Base-by-base conservation (phyloP, 495 filamentous ascomycete genomes). In the Penicillium riverlandense region DNA sequence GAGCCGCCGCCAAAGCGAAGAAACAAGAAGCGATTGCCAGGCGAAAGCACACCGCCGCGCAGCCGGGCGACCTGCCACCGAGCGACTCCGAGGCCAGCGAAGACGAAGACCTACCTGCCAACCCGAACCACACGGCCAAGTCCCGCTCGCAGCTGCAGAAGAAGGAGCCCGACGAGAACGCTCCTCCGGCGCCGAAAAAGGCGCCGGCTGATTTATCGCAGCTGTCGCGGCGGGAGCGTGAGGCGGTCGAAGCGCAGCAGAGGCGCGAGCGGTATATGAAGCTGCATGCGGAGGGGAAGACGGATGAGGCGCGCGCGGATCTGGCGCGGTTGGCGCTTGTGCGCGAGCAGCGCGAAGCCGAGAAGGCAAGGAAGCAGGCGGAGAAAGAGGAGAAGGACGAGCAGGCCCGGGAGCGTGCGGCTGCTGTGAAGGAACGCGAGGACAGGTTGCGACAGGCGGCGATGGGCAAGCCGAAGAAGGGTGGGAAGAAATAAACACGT, bases 291-390 rank as follows among this genome's bases (percentile, higher is more conserved):
- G 88, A 88, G 54, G 92, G 92, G 43, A 96, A 96, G 77, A 96
- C 92, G 33, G 94, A 98, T 43, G 88, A 97, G 72, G 92, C 91
- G 14, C 85, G 84, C 53, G 82, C 88, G n/a, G 92, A 98, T 72
- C 54, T 97, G 56, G 92, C 86, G 40, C 72, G 92, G 41, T 61
- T 98, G 58, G 77, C 70, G 52, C 55, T 90, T 40, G 86, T 98
- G 44, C 75, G 82, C 16, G 86, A 95, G 75, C 83, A 85, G 72
- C 76, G 92, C 31, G 92, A 92, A 61, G 83, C 84, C 27, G 91
- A 95, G 60, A 78, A 87, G 54, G 82, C 65, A 61, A 75, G 75
- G 68, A 90, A 90, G 75, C 78, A 80, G 76, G 90, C 74, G 8
- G 85, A 90, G 71, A 85, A 84, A 61, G 83, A 87, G 52, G 85